Conservation (phyloP, 2,329 filamentous ascomycete genomes). For the Aspergillus sp. region DNA sequence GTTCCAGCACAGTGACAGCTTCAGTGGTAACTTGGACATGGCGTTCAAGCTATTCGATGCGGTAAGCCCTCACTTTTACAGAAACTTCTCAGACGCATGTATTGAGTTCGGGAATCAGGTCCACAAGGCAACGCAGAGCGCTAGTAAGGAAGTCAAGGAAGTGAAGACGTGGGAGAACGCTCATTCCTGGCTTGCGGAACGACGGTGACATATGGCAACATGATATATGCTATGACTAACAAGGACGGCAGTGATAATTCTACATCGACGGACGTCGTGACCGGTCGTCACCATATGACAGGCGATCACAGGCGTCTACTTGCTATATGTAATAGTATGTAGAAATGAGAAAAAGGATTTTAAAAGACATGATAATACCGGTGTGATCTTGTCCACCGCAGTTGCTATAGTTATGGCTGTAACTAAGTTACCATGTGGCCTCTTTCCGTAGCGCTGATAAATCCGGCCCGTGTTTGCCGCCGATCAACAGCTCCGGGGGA, state of each 20-base stretch:
- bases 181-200: constrained; percentile 49
- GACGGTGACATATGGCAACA: constrained; percentile 21
- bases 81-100: background rate
- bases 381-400: background rate
- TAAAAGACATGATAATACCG: background rate
- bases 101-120: constrained; percentile 34
- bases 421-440: constrained; percentile 25
- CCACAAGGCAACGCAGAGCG: constrained; percentile 50
- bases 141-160: constrained; percentile 45
- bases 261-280: background rate
- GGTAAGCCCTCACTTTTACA: constrained; percentile 36
- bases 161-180: constrained; percentile 51
- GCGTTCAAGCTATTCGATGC: constrained; percentile 60
- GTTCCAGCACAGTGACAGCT: constrained; percentile 54
- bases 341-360: constrained; percentile 1
- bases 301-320: background rate
- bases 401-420: background rate
- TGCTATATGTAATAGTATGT: constrained; percentile 2
- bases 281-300: background rate
- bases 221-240: background rate
- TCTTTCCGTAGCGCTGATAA: constrained; percentile 17
- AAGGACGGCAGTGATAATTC: too few species aligned
- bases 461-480: background rate
- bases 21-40: constrained; percentile 49
- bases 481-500: background rate